phyloP scores from a whole-genome alignment of 2,329 filamentous ascomycete genomes.

The Blumeria graminis region DNA sequence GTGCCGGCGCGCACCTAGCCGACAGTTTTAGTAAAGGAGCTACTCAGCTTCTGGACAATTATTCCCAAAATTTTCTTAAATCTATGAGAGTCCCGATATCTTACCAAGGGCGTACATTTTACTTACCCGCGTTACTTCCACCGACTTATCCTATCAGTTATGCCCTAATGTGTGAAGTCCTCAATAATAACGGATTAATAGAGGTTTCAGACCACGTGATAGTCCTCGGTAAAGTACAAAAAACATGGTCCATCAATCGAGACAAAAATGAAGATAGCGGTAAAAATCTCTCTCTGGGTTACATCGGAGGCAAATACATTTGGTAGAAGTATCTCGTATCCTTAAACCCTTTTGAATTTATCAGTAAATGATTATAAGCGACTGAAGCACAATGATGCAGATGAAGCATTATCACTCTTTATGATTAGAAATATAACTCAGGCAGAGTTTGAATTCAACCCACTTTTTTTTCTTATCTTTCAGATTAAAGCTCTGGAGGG shows the following conservation, averaged over 20 bases:
- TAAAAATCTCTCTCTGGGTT: not conserved
- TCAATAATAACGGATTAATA: not conserved
- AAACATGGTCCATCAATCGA: not conserved
- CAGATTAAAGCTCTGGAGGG: too few species aligned
- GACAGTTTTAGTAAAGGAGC: conserved; percentile 6
- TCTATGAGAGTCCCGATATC: not conserved
- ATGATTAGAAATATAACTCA: too few species aligned
- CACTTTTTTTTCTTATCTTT: too few species aligned
- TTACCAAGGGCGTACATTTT: not conserved
- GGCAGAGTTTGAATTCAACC: too few species aligned
- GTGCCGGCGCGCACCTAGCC: conserved; percentile 8
- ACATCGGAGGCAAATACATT: not conserved
- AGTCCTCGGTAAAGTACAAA: not conserved
- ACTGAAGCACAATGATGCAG: too few species aligned
- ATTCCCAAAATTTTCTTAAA: not conserved
- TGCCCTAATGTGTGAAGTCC: not conserved
- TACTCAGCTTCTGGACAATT: not conserved
- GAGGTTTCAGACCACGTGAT: not conserved
- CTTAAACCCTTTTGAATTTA: too few species aligned
- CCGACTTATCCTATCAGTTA: not conserved
- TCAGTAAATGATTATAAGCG: too few species aligned
- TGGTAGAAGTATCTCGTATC: too few species aligned
- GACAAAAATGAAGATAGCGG: not conserved
- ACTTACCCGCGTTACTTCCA: not conserved
- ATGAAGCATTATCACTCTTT: too few species aligned